Evolutionary conservation across 768 basidiomycete genomes (phyloP).

Genomic region (Lenzites betulinus): DNA sequence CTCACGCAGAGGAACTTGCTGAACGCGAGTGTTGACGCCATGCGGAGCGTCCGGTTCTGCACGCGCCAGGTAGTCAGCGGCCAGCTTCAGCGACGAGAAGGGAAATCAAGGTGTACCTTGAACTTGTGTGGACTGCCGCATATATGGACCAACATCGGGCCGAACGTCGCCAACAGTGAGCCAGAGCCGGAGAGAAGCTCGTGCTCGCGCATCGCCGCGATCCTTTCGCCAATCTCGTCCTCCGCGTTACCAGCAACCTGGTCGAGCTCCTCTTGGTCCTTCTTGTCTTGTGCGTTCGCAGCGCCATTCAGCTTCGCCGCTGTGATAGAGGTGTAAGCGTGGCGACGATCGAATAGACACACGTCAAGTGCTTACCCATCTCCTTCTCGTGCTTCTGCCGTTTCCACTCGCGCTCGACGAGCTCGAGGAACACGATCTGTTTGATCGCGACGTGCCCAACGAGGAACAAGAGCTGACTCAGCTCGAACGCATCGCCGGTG

Average conservation of each 20-base stretch:
- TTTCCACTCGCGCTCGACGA: conserved; percentile 96
- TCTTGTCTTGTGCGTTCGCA: conserved; percentile 41
- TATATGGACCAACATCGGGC: conserved; percentile 88
- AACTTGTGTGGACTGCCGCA: conserved; percentile 89
- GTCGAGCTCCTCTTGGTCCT: conserved; percentile 83
- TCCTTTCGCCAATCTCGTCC: conserved; percentile 95
- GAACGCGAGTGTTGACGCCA: conserved; percentile 84
- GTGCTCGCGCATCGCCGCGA: conserved; percentile 79
- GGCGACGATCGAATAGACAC: background rate
- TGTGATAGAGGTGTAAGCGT: conserved; percentile 23
- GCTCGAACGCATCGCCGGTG: conserved; percentile 78
- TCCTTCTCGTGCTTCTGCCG: conserved; percentile 90
- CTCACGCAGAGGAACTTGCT: conserved; percentile 98
- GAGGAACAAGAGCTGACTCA: conserved; percentile 92
- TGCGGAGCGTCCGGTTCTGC: conserved; percentile 84
- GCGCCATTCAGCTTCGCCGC: conserved; percentile 60
- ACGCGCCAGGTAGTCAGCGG: background rate
- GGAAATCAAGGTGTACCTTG: conserved; percentile 54
- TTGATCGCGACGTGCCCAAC: conserved; percentile 98
- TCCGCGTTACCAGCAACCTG: conserved; percentile 97
- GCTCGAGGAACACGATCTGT: conserved; percentile 93
- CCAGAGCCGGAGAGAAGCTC: conserved; percentile 85
- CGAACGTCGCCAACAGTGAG: conserved; percentile 82
- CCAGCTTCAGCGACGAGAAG: background rate
- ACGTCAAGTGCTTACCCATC: conserved; percentile 55